Conservation (phyloP, 2,329 filamentous ascomycete genomes). For the Huntiella bhutanensis region DNA sequence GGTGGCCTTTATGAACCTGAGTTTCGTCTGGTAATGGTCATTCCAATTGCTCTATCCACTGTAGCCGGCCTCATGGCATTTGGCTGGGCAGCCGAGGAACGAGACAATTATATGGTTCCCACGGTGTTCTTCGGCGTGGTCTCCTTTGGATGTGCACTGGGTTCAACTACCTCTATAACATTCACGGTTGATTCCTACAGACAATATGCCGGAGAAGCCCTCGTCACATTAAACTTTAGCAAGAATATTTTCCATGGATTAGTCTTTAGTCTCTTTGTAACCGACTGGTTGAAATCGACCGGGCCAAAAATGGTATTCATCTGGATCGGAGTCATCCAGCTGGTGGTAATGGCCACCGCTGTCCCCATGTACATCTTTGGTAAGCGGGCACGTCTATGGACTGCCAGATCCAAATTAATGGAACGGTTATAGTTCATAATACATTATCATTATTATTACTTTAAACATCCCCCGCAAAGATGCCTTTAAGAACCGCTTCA, state of each 20-base stretch:
- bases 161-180: constrained; percentile 79
- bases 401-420: constrained; percentile 68
- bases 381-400: constrained; percentile 88
- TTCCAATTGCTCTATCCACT: constrained; percentile 61
- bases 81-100: constrained; percentile 69
- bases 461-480: constrained; percentile 1
- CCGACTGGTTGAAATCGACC: constrained; percentile 57
- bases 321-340: constrained; percentile 69
- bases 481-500: constrained; percentile 38
- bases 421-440: constrained; percentile 36
- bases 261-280: constrained; percentile 76
- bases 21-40: constrained; percentile 74
- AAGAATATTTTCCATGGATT: constrained; percentile 90
- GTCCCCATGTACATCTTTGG: constrained; percentile 92
- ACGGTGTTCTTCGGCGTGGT: constrained; percentile 85
- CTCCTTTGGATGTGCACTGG: constrained; percentile 79
- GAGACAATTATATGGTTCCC: constrained; percentile 73
- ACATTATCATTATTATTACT: not conserved
- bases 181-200: constrained; percentile 89
- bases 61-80: constrained; percentile 83
- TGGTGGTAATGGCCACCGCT: constrained; percentile 52
- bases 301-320: constrained; percentile 65
- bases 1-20: constrained; percentile 93
- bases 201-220: constrained; percentile 80
- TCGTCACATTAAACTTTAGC: constrained; percentile 84